Evolutionary conservation across 108 stramenopile genomes (phyloP).

Genomic region (Pinguiococcus pyrenoidosus): DNA sequence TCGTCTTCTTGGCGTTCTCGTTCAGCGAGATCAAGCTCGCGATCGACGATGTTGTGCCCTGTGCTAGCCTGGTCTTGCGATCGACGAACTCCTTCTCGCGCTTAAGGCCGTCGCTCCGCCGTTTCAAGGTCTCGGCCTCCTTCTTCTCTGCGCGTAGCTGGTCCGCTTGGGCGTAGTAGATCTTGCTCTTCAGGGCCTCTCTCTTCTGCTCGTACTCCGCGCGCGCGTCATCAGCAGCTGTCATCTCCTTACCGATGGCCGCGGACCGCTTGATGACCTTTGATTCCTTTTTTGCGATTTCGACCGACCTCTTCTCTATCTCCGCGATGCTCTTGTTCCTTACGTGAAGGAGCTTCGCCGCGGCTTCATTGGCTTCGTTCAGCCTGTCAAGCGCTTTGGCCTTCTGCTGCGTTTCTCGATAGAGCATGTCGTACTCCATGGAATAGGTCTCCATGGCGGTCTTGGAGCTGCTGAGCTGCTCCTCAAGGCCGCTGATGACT

Average conservation of each 20-base stretch:
- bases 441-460: conserved; percentile 31
- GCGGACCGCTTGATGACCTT: neutral
- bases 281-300: conserved; percentile 3
- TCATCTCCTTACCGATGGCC: neutral
- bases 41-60: conserved; percentile 13
- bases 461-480: conserved; percentile 17
- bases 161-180: conserved; percentile 5
- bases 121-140: conserved; percentile 17
- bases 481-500: conserved; percentile 9
- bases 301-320: neutral
- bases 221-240: neutral
- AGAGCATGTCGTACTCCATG: conserved; percentile 36
- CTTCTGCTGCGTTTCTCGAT: conserved; percentile 15
- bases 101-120: conserved; percentile 19
- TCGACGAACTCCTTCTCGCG: conserved; percentile 37
- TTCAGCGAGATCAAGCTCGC: conserved; percentile 26
- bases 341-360: neutral
- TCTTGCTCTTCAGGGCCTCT: conserved; percentile 17
- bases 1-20: conserved; percentile 15
- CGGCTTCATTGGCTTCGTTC: conserved; percentile 10
- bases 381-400: conserved; percentile 22
- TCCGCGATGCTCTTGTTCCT: neutral
- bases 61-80: conserved; percentile 16
- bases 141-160: conserved; percentile 1
- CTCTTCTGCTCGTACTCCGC: conserved; percentile 14